A percentile compares a stretch with the other conserved stretches of the same genome.
These are phyloP conservation scores for Mallotus nudiflorus DNA, from an alignment of 345 rosid species.

Conservation along the genomic window DNA sequence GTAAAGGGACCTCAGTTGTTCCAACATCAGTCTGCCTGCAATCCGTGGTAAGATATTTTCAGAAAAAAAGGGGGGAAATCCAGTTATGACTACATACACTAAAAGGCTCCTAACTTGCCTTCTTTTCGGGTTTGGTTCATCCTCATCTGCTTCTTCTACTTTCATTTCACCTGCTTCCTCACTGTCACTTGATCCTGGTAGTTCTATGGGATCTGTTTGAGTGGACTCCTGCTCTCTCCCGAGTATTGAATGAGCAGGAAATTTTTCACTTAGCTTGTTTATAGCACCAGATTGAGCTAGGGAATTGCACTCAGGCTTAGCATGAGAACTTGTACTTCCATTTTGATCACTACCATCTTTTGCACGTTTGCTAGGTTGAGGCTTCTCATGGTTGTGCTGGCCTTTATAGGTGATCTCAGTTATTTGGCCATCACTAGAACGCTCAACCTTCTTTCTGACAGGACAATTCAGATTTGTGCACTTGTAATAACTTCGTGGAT, in stretches of 20 bases:
- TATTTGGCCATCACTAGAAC: slow-evolving; percentile 79
- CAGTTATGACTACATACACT: neutral
- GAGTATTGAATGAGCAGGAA: slow-evolving; percentile 27
- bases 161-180: slow-evolving; percentile 47
- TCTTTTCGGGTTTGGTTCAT: slow-evolving; percentile 69
- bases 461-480: slow-evolving; percentile 80
- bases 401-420: slow-evolving; percentile 95
- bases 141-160: slow-evolving; percentile 46
- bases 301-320: slow-evolving; percentile 37
- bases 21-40: slow-evolving; percentile 52
- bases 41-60: slow-evolving; percentile 5
- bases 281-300: slow-evolving; percentile 32
- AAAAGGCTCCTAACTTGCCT: slow-evolving; percentile 44
- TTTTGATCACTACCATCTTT: slow-evolving; percentile 46
- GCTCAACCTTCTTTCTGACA: slow-evolving; percentile 93
- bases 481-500: slow-evolving; percentile 95
- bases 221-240: slow-evolving; percentile 44
- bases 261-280: slow-evolving; percentile 25
- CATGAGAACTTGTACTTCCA: slow-evolving; percentile 40
- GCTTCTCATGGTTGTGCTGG: slow-evolving; percentile 81
- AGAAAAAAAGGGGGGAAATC: slow-evolving; percentile 8
- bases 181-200: slow-evolving; percentile 43
- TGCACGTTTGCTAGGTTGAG: slow-evolving; percentile 63
- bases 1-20: slow-evolving; percentile 43
- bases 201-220: slow-evolving; percentile 33